Conservation (phyloP, 2,329 filamentous ascomycete genomes). For the Diaporthe sp. region DNA sequence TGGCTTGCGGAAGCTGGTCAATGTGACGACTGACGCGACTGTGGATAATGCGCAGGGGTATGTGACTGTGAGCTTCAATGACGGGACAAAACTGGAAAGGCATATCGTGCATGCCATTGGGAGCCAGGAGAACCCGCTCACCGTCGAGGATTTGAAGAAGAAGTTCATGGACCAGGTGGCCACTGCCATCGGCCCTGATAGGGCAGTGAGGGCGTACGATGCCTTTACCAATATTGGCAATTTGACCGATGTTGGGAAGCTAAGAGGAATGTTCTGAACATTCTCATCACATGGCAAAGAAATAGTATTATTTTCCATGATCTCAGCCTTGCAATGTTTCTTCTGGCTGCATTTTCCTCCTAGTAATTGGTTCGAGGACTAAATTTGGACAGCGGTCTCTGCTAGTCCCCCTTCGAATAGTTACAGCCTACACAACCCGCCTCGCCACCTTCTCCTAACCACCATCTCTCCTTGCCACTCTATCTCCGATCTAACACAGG, state of each 20-base stretch:
- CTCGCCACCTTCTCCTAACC: too few species aligned
- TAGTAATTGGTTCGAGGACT: neutral
- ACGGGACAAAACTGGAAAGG: constrained; percentile 24
- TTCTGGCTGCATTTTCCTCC: neutral
- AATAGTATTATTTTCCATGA: neutral
- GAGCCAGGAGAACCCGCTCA: constrained; percentile 39
- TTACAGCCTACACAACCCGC: neutral
- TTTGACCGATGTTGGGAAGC: constrained; percentile 20
- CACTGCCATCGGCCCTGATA: neutral
- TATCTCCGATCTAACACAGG: too few species aligned
- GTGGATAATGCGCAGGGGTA: constrained; percentile 57
- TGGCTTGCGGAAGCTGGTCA: constrained; percentile 59
- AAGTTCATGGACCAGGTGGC: constrained; percentile 39
- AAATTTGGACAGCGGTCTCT: neutral
- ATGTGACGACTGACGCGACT: constrained; percentile 56
- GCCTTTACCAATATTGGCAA: constrained; percentile 24
- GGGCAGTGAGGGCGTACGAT: constrained; percentile 12
- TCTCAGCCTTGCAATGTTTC: neutral
- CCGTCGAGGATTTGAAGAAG: constrained; percentile 32
- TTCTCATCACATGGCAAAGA: neutral
- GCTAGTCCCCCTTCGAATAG: neutral
- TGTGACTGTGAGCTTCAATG: constrained; percentile 36
- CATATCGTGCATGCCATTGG: constrained; percentile 38
- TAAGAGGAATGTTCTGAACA: constrained; percentile 4
- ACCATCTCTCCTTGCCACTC: too few species aligned